These are phyloP conservation scores for Senna siamea DNA, from an alignment of 306 rosid genomes.

Conservation along the genomic window DNA sequence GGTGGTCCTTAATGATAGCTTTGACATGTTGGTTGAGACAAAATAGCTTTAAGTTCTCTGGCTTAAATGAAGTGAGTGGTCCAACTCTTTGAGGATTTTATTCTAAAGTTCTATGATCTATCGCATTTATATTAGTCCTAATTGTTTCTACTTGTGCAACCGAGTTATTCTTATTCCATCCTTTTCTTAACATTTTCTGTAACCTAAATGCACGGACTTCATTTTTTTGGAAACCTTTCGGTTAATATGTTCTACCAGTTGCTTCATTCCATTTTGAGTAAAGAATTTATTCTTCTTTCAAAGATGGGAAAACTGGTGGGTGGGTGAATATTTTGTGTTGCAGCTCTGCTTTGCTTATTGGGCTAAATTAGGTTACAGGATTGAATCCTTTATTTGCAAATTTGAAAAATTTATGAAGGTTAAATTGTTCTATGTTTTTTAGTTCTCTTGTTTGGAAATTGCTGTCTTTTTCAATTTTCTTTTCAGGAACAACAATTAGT, in stretches of 20 bases:
- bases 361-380: conserved; percentile 5
- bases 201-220: neutral
- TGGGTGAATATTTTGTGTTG: conserved; percentile 6
- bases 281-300: neutral
- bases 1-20: conserved; percentile 22
- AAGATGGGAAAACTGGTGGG: conserved; percentile 21
- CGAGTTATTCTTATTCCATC: no score
- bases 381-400: conserved; percentile 1
- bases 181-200: no score
- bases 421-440: neutral
- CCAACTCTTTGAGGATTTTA: neutral
- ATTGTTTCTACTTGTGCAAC: no score
- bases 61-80: conserved; percentile 26
- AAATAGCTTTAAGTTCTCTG: conserved; percentile 10
- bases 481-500: neutral
- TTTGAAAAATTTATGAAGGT: conserved; percentile 2
- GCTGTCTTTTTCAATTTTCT: neutral
- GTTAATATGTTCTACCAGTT: conserved; percentile 18
- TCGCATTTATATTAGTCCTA: no score
- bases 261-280: neutral
- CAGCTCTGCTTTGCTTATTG: neutral
- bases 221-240: conserved; percentile 8
- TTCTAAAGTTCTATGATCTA: no score
- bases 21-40: conserved; percentile 15
- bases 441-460: conserved; percentile 1